Conservation (phyloP, 176 grass and related monocot genomes). For the Triticum dicoccoides region DNA sequence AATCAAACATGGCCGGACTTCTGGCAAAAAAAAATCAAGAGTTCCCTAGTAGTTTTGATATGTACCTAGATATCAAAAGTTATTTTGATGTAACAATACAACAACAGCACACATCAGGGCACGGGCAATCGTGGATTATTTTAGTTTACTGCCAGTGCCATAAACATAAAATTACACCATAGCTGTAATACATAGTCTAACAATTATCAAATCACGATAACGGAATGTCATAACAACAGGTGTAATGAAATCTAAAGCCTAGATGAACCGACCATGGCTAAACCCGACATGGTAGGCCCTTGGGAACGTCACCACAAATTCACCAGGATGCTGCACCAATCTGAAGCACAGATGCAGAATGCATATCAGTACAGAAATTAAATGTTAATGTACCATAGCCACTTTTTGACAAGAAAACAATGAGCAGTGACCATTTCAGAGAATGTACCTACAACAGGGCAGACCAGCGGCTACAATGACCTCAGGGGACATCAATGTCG, state of each 20-base stretch:
- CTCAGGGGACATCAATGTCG: conserved; percentile 87
- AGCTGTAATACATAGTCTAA: background rate
- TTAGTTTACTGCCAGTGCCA: background rate
- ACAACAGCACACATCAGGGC: background rate
- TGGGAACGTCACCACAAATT: conserved; percentile 98
- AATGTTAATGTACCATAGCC: background rate
- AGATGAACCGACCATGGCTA: conserved; percentile 74
- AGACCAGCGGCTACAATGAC: conserved; percentile 60
- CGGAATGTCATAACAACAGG: background rate
- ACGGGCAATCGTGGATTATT: background rate
- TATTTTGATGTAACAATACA: background rate
- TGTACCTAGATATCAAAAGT: background rate
- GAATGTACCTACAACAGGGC: conserved; percentile 88
- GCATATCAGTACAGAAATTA: background rate
- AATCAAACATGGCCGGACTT: background rate
- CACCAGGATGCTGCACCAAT: conserved; percentile 95
- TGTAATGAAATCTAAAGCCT: background rate
- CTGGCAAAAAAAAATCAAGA: background rate
- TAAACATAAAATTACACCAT: background rate
- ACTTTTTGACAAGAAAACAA: background rate
- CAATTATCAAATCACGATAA: background rate
- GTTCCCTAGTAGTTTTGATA: background rate
- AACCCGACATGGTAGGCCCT: conserved; percentile 95
- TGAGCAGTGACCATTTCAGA: background rate
- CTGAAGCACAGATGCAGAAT: conserved; percentile 45